Evolutionary conservation across 2,329 filamentous ascomycete species (phyloP).

Genomic region (Aureobasidium musti): DNA sequence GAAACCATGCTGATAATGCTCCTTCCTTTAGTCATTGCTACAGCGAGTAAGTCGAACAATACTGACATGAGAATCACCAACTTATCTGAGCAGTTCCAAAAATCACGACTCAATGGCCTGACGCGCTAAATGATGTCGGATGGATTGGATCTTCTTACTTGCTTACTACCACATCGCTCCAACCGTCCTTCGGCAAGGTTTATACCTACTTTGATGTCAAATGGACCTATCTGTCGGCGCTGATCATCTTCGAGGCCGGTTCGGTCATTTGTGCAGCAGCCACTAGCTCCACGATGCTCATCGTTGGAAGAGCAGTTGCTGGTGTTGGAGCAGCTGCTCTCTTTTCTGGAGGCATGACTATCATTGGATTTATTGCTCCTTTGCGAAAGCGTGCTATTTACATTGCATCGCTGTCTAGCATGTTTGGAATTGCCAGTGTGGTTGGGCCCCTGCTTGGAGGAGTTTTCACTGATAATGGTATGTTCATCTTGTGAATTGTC

Average conservation of each 20-base stretch:
- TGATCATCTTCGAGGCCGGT: constrained; percentile 54
- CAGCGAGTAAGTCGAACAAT: constrained; percentile 36
- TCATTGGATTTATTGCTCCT: constrained; percentile 50
- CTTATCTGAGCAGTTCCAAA: constrained; percentile 36
- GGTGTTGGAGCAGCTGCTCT: constrained; percentile 57
- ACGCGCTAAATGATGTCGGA: constrained; percentile 44
- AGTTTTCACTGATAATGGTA: constrained; percentile 47
- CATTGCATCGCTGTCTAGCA: constrained; percentile 42
- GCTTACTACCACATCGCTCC: constrained; percentile 46
- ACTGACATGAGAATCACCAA: background rate
- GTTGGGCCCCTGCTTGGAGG: constrained; percentile 49
- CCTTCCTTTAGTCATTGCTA: constrained; percentile 38
- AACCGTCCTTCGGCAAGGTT: constrained; percentile 56
- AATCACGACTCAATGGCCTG: constrained; percentile 46
- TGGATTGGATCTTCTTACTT: constrained; percentile 49
- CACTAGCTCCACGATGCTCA: constrained; percentile 54
- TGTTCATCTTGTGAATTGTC: background rate
- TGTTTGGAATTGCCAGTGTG: constrained; percentile 46
- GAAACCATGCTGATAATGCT: background rate
- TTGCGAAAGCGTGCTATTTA: constrained; percentile 49
- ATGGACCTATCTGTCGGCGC: constrained; percentile 53
- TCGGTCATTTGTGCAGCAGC: constrained; percentile 57
- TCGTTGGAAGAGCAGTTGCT: constrained; percentile 57
- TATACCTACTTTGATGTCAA: constrained; percentile 62
- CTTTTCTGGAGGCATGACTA: constrained; percentile 48